These are phyloP conservation scores for Sonneratia caseolaris DNA, from an alignment of 345 rosid genomes.

Conservation along the genomic window DNA sequence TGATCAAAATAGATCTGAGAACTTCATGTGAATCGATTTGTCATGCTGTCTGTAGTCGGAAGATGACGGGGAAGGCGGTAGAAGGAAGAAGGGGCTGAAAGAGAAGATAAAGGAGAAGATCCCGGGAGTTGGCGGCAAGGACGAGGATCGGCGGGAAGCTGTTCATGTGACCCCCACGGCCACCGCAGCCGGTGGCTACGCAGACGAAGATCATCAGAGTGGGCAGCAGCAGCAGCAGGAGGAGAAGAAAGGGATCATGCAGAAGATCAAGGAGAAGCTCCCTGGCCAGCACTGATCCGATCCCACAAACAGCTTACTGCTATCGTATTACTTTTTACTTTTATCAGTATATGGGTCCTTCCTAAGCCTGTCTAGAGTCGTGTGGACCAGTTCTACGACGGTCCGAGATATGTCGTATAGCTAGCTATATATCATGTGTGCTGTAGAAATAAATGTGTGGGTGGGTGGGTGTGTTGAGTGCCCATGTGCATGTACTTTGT, in stretches of 20 bases:
- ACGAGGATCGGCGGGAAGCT: slow-evolving; percentile 11
- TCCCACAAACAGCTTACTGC: too few species aligned
- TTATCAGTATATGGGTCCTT: too few species aligned
- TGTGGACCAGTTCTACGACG: too few species aligned
- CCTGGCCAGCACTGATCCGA: too few species aligned
- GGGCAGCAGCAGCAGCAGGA: slow-evolving; percentile 18
- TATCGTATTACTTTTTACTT: too few species aligned
- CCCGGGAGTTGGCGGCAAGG: slow-evolving; percentile 24
- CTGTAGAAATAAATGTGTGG: too few species aligned
- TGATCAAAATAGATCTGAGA: too few species aligned
- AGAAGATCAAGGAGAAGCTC: slow-evolving; percentile 29
- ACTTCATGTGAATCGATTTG: neutral
- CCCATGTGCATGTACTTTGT: too few species aligned
- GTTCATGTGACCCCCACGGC: slow-evolving; percentile 19
- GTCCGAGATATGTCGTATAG: too few species aligned
- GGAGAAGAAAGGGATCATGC: slow-evolving; percentile 56
- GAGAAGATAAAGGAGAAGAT: slow-evolving; percentile 52
- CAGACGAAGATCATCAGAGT: neutral
- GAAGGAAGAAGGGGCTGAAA: slow-evolving; percentile 55
- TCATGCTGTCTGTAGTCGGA: slow-evolving; percentile 21
- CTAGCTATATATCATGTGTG: too few species aligned
- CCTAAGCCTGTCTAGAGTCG: too few species aligned
- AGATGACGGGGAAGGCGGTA: slow-evolving; percentile 64
- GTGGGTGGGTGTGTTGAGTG: too few species aligned
- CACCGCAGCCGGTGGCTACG: neutral